These are phyloP conservation scores for Fraxinus paxiana DNA, from an alignment of 305 asterid genomes.

Conservation along the genomic window DNA sequence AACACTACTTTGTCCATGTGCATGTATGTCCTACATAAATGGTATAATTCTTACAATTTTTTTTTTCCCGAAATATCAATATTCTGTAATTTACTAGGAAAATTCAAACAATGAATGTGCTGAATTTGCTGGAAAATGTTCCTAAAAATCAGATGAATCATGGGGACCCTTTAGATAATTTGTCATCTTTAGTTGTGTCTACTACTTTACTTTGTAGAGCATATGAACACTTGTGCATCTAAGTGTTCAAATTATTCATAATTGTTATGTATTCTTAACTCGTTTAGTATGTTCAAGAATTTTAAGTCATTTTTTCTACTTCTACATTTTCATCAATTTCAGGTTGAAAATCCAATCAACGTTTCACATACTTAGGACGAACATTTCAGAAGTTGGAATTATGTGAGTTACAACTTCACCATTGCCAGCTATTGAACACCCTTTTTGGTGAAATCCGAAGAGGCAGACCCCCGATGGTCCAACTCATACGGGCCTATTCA, in stretches of 20 bases:
- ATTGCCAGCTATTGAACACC: conserved; percentile 56
- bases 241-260: neutral
- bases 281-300: neutral
- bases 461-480: conserved; percentile 43
- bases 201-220: neutral
- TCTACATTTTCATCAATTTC: neutral
- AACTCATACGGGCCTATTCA: conserved; percentile 55
- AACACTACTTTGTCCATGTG: neutral
- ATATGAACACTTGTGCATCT: neutral
- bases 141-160: neutral
- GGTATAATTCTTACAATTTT: neutral
- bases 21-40: neutral
- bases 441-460: conserved; percentile 41
- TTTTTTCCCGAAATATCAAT: neutral
- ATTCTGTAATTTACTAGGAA: neutral
- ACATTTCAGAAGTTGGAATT: conserved; percentile 55
- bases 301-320: neutral
- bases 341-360: conserved; percentile 43
- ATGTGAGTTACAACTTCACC: conserved; percentile 66
- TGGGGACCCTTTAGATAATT: neutral
- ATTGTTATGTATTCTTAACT: neutral
- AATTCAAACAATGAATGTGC: neutral
- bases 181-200: neutral
- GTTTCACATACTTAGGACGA: conserved; percentile 48
- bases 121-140: neutral